Evolutionary conservation across 257 asterid genomes (phyloP).

Genomic region (Ilex aquifolium): DNA sequence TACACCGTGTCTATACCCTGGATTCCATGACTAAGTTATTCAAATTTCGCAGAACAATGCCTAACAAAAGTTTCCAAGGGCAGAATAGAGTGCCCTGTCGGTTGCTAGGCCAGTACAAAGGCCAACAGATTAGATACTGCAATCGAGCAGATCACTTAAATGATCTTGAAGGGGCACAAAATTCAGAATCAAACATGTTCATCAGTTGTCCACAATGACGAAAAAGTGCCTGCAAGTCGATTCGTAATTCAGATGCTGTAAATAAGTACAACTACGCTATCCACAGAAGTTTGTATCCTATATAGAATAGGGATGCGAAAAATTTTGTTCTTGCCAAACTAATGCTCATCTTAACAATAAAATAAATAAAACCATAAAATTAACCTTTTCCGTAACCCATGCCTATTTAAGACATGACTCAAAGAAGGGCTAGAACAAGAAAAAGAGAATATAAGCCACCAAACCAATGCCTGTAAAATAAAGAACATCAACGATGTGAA

Average conservation of each 20-base stretch:
- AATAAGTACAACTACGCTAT: conserved; percentile 43
- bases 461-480: too few species aligned
- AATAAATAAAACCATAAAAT: too few species aligned
- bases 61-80: neutral
- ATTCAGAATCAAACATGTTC: conserved; percentile 45
- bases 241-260: conserved; percentile 43
- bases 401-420: too few species aligned
- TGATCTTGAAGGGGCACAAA: conserved; percentile 43
- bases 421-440: too few species aligned
- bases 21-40: neutral
- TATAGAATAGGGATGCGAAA: conserved; percentile 11
- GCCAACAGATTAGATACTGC: conserved; percentile 32
- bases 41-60: conserved; percentile 22
- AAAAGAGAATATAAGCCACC: too few species aligned
- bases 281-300: conserved; percentile 24
- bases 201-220: conserved; percentile 42
- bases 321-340: too few species aligned
- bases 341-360: too few species aligned
- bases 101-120: conserved; percentile 34
- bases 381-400: too few species aligned
- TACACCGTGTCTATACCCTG: neutral
- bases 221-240: conserved; percentile 69
- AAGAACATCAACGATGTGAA: too few species aligned
- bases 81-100: conserved; percentile 16
- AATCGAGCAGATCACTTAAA: conserved; percentile 45